Percentiles rank a stretch among this genome's conserved stretches.
Conservation (phyloP, 176 grass and related monocot species). For the Poa annua region DNA sequence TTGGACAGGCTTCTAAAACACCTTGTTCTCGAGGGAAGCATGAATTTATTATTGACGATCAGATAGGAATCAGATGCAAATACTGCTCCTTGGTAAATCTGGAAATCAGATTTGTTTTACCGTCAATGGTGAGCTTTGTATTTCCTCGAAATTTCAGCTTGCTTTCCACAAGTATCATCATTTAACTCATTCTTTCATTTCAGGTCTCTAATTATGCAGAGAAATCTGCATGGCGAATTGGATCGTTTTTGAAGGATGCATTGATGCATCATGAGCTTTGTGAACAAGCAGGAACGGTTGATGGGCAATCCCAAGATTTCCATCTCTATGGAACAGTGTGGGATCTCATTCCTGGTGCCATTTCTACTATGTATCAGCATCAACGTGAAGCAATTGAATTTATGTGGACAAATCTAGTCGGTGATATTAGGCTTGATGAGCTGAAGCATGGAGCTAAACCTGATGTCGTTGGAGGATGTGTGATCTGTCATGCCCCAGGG, state of each 20-base stretch:
- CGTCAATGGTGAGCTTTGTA: constrained; percentile 56
- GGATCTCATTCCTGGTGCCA: constrained; percentile 83
- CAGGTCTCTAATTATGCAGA: constrained; percentile 56
- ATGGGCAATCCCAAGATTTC: constrained; percentile 41
- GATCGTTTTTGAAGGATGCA: constrained; percentile 42
- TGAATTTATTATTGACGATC: constrained; percentile 66
- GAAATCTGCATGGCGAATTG: constrained; percentile 51
- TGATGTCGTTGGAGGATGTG: constrained; percentile 88
- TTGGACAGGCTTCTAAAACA: constrained; percentile 32
- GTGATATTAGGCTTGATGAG: constrained; percentile 71
- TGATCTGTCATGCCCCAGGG: constrained; percentile 92
- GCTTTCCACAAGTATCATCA: constrained; percentile 1
- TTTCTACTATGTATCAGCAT: constrained; percentile 72
- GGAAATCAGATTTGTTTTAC: constrained; percentile 66
- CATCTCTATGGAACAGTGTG: constrained; percentile 69
- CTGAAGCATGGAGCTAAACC: constrained; percentile 58
- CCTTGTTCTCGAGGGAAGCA: constrained; percentile 65
- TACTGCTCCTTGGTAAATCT: constrained; percentile 63
- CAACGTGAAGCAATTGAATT: constrained; percentile 90
- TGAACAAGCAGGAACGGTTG: constrained; percentile 44
- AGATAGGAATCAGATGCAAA: constrained; percentile 70
- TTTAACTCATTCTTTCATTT: constrained; percentile 34
- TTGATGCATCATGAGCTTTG: constrained; percentile 58
- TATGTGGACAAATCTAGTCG: constrained; percentile 92
- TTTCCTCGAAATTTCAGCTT: constrained; percentile 19